Evolutionary conservation across 2,329 filamentous ascomycete genomes (phyloP).

Genomic region (Aspergillus pseudonomiae): DNA sequence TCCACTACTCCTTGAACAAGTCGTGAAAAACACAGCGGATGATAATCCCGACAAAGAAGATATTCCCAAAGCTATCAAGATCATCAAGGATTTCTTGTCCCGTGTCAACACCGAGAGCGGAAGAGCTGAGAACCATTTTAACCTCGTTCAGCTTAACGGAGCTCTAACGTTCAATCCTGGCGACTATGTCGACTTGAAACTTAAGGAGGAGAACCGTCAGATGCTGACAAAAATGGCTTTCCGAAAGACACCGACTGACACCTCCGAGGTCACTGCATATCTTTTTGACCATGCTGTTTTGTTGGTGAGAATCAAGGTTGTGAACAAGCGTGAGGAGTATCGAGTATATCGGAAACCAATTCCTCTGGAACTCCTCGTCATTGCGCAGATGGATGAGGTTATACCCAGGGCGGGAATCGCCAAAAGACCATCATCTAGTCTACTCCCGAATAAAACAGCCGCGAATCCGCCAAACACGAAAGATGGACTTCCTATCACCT

Average conservation of each 20-base stretch:
- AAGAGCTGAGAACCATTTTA: slow-evolving; percentile 97
- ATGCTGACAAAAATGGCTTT: slow-evolving; percentile 91
- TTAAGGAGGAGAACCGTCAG: slow-evolving; percentile 91
- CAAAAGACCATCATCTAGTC: slow-evolving; percentile 85
- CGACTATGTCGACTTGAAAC: slow-evolving; percentile 88
- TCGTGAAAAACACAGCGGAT: slow-evolving; percentile 87
- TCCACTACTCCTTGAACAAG: slow-evolving; percentile 85
- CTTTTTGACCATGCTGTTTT: slow-evolving; percentile 95
- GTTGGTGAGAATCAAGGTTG: slow-evolving; percentile 85
- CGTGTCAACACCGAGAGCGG: slow-evolving; percentile 94
- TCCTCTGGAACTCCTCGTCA: slow-evolving; percentile 87
- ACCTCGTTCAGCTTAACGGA: slow-evolving; percentile 86
- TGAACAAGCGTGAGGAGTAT: slow-evolving; percentile 90
- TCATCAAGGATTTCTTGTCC: slow-evolving; percentile 84
- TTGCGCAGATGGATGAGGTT: slow-evolving; percentile 96
- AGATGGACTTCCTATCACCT: slow-evolving; percentile 92
- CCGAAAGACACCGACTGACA: slow-evolving; percentile 89
- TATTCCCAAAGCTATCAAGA: slow-evolving; percentile 82
- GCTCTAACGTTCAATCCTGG: slow-evolving; percentile 88
- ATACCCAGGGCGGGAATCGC: slow-evolving; percentile 77
- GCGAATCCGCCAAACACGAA: slow-evolving; percentile 56
- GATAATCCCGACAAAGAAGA: slow-evolving; percentile 88
- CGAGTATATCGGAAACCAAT: slow-evolving; percentile 96
- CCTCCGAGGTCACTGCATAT: slow-evolving; percentile 88
- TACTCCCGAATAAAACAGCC: slow-evolving; percentile 66